Percentiles rank a stretch among this genome's conserved stretches.
phyloP scores from a whole-genome alignment of 2,329 filamentous ascomycete species.

The Trichophyton schoenleinii region DNA sequence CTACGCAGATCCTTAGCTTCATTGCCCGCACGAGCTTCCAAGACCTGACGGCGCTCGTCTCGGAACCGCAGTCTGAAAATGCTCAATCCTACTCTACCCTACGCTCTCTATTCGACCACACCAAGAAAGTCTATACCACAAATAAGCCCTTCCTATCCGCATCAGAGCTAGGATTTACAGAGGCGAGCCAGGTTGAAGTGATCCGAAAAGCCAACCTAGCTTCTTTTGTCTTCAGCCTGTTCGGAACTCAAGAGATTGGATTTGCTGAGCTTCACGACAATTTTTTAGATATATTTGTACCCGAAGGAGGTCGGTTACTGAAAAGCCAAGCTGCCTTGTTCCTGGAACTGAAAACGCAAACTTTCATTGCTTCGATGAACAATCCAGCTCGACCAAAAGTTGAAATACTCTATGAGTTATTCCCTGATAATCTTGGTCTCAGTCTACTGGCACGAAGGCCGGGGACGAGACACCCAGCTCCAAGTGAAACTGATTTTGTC shows the following conservation, averaged over 20 bases:
- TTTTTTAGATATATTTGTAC: slow-evolving; percentile 53
- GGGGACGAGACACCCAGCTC: slow-evolving; percentile 42
- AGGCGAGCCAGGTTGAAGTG: slow-evolving; percentile 43
- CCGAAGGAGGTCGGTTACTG: slow-evolving; percentile 44
- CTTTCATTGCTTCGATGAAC: slow-evolving; percentile 50
- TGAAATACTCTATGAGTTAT: slow-evolving; percentile 47
- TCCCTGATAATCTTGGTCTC: slow-evolving; percentile 45
- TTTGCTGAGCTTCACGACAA: slow-evolving; percentile 52
- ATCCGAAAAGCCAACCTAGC: slow-evolving; percentile 54
- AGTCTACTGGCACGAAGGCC: slow-evolving; percentile 43
- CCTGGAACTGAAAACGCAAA: slow-evolving; percentile 54
- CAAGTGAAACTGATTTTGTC: slow-evolving; percentile 49
- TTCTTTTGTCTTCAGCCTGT: slow-evolving; percentile 51
- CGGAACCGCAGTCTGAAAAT: slow-evolving; percentile 42
- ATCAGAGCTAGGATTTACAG: slow-evolving; percentile 40
- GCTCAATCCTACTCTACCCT: slow-evolving; percentile 51
- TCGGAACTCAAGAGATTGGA: slow-evolving; percentile 51
- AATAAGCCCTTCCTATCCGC: slow-evolving; percentile 45
- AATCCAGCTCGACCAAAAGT: slow-evolving; percentile 44
- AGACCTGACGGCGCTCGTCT: slow-evolving; percentile 46
- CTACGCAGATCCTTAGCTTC: slow-evolving; percentile 46
- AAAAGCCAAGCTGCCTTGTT: slow-evolving; percentile 50
- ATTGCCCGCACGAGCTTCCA: slow-evolving; percentile 45
- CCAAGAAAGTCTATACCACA: slow-evolving; percentile 48
- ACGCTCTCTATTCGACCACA: slow-evolving; percentile 51